Base-by-base conservation (phyloP, 2,329 filamentous ascomycete species). In the Penicillium nordicum region DNA sequence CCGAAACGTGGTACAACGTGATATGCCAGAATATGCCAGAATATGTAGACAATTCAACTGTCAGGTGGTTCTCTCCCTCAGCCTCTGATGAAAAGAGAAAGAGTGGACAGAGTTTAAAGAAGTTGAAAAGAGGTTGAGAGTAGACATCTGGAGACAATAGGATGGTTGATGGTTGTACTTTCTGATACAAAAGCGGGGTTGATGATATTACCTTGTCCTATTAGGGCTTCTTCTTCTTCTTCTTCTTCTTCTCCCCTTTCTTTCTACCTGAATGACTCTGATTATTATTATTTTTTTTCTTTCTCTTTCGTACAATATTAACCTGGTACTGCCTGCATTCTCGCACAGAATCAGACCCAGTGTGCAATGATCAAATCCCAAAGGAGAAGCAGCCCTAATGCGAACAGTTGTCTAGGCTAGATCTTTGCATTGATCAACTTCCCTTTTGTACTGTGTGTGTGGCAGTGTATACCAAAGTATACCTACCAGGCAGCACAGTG, bases 1-100 rank as follows among this genome's bases (percentile, higher is more conserved):
- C 56, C 55, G 63, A 63, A 64, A 65, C 63, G 63, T 65, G 63
- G 60, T 64, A 65, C 63, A 57, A 53, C 48, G 43, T 65, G 63
- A 65, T 63, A 63, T 64, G 62, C 47, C 25, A 46, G n/a, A 40
- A 40, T 63, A 63, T 64, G 62, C 44, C 25, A 46, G n/a, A 32
- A 40, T 9, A 38, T 25, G 23, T 14, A 29, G 21, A 36, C 12
- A 51, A 38, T 38, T 34, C 14, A 50, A 43, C 11, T 38, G 41
- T 38, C 41, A 38, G 44, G 44, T 48, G 42, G 12, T 3, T 7
- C 8, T 30, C 11, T 40, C 36, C n/a, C 18, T 50, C 18, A 29
- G 12, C 25, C 29, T 8, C 25, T 18, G 10, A 1, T 12, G 3
- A 25, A 14, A 37, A 40, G 14, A 32, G 8, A 9, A 37, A 10